phyloP scores from a whole-genome alignment of 1,284 basidiomycete genomes.

The Lentinus polychrous region DNA sequence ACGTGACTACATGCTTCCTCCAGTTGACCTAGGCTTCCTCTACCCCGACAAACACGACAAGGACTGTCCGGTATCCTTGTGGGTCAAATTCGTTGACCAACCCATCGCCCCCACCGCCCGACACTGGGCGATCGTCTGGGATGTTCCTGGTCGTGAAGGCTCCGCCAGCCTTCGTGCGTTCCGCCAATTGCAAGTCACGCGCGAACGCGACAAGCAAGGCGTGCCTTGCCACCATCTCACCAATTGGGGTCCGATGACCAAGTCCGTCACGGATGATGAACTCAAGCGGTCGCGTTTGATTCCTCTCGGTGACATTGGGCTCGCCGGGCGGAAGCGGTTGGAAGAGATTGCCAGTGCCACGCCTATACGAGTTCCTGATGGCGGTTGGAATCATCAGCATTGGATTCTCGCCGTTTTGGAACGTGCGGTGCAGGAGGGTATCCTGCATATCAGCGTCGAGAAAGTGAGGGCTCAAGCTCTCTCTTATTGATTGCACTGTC shows the following conservation, averaged over 20 bases:
- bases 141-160: background rate
- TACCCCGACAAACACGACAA: background rate
- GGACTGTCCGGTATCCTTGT: background rate
- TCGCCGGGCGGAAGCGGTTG: background rate
- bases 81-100: background rate
- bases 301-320: background rate
- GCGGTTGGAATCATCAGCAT: conserved; percentile 1
- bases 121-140: conserved; percentile 3
- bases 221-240: conserved; percentile 1
- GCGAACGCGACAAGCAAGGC: conserved; percentile 1
- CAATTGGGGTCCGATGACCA: conserved; percentile 4
- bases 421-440: background rate
- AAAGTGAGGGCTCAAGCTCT: background rate
- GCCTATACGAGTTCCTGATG: background rate
- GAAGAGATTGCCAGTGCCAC: conserved; percentile 1
- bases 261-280: background rate
- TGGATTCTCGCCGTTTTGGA: background rate
- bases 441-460: background rate
- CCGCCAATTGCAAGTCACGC: background rate
- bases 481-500: background rate
- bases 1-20: conserved; percentile 1
- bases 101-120: background rate
- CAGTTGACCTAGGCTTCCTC: conserved; percentile 1
- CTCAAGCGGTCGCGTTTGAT: background rate
- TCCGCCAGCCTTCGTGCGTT: background rate